Conservation (phyloP, 805 yeast genomes). For the Spathaspora hagerdaliae region DNA sequence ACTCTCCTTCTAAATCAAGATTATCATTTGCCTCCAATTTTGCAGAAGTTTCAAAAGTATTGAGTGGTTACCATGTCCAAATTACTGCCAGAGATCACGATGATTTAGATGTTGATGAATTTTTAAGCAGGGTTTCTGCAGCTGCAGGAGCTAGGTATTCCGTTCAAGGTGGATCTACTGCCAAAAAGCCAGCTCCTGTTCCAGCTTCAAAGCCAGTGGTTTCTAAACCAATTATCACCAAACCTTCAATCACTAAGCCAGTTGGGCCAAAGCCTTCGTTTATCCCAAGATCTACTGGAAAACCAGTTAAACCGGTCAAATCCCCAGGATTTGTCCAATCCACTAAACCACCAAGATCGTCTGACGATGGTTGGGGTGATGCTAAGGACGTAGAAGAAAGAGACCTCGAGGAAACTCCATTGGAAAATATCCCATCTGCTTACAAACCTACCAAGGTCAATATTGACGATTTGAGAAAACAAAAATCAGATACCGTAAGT, state of each 20-base stretch:
- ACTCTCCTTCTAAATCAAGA: conserved; percentile 75
- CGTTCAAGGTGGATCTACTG: conserved; percentile 9
- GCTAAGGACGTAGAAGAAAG: conserved; percentile 55
- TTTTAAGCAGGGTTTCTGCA: conserved; percentile 71
- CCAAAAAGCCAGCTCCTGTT: conserved; percentile 13
- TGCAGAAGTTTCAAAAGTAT: conserved; percentile 65
- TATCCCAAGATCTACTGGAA: conserved; percentile 36
- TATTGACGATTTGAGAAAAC: conserved; percentile 49
- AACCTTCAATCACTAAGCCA: conserved; percentile 25
- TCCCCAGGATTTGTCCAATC: conserved; percentile 18
- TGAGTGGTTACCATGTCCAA: conserved; percentile 89
- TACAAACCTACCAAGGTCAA: conserved; percentile 65
- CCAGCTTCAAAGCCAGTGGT: conserved; percentile 21
- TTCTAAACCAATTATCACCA: conserved; percentile 22
- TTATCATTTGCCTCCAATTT: conserved; percentile 75
- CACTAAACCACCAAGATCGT: conserved; percentile 4
- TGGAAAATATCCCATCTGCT: conserved; percentile 55
- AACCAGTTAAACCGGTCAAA: conserved; percentile 32
- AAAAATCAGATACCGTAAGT: conserved; percentile 42
- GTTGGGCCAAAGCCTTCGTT: conserved; percentile 18
- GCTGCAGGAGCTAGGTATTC: conserved; percentile 97
- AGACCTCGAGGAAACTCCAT: conserved; percentile 48
- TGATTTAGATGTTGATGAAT: conserved; percentile 77
- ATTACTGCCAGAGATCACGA: conserved; percentile 93
- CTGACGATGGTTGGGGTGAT: conserved; percentile 67